These are phyloP conservation scores for Arabidopsis thaliana DNA, from an alignment of 345 rosid genomes.

Conservation along the genomic window DNA sequence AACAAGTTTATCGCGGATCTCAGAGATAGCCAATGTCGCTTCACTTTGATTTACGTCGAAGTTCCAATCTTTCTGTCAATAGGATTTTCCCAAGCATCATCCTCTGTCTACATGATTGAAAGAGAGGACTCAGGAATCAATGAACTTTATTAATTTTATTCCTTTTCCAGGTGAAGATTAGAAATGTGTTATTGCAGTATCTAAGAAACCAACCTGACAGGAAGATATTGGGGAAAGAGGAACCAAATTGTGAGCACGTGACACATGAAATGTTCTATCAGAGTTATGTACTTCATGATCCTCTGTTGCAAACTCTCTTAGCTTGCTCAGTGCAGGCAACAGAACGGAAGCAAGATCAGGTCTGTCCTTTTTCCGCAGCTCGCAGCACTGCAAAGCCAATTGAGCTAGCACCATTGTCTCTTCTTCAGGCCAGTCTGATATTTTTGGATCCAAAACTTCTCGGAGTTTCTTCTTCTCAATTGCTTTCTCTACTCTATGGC, in stretches of 20 bases:
- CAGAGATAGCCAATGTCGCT: slow-evolving; percentile 40
- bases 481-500: slow-evolving; percentile 63
- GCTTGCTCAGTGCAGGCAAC: slow-evolving; percentile 65
- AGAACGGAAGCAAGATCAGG: slow-evolving; percentile 71
- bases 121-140: slow-evolving; percentile 16
- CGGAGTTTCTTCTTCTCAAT: slow-evolving; percentile 57
- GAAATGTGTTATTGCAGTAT: slow-evolving; percentile 26
- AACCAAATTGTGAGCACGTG: slow-evolving; percentile 27
- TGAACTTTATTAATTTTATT: not conserved
- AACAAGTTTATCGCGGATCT: slow-evolving; percentile 33
- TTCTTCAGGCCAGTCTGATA: slow-evolving; percentile 77
- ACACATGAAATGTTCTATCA: slow-evolving; percentile 12
- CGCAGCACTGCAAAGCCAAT: slow-evolving; percentile 74
- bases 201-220: slow-evolving; percentile 33
- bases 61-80: slow-evolving; percentile 50
- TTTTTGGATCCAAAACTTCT: slow-evolving; percentile 66
- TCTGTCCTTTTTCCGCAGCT: slow-evolving; percentile 78
- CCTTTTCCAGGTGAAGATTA: slow-evolving; percentile 7
- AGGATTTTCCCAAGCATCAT: slow-evolving; percentile 24
- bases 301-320: slow-evolving; percentile 53
- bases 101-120: slow-evolving; percentile 32
- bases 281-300: slow-evolving; percentile 30
- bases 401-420: slow-evolving; percentile 65
- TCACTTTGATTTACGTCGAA: slow-evolving; percentile 51
- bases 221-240: slow-evolving; percentile 32